These are phyloP conservation scores for Pseudogymnoascus pannorum DNA, from an alignment of 2,329 filamentous ascomycete species.

Conservation along the genomic window DNA sequence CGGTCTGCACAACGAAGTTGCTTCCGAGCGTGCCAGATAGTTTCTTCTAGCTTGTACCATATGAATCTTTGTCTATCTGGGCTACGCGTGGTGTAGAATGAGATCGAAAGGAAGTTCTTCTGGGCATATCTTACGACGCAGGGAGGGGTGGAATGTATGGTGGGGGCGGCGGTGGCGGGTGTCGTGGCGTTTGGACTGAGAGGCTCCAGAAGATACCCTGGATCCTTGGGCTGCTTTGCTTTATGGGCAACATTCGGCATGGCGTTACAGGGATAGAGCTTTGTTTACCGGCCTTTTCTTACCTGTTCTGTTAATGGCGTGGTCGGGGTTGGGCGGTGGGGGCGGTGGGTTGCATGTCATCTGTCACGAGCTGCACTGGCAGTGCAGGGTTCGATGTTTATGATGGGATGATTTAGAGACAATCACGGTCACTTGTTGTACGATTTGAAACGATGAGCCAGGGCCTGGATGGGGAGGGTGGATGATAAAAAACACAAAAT, in stretches of 20 bases:
- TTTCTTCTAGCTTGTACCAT: conserved; percentile 26
- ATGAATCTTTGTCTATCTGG: conserved; percentile 26
- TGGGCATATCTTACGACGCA: conserved; percentile 17
- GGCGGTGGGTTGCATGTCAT: conserved; percentile 13
- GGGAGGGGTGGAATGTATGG: conserved; percentile 22
- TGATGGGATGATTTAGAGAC: conserved; percentile 16
- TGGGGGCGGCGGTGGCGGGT: conserved; percentile 17
- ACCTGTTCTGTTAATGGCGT: conserved; percentile 9
- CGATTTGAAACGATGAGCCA: conserved; percentile 20
- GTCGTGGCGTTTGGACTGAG: background rate
- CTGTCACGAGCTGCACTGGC: background rate
- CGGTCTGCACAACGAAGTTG: conserved; percentile 23
- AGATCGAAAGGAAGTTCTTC: conserved; percentile 22
- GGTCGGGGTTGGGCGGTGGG: conserved; percentile 13
- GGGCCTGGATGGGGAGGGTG: conserved; percentile 21
- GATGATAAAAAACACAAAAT: conserved; percentile 14
- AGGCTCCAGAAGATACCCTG: conserved; percentile 9
- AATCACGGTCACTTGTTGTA: conserved; percentile 24
- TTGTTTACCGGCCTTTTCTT: background rate
- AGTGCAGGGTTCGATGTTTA: conserved; percentile 15
- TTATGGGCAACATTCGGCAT: conserved; percentile 19
- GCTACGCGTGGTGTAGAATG: conserved; percentile 21
- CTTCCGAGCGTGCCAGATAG: conserved; percentile 24
- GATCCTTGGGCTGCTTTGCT: conserved; percentile 23
- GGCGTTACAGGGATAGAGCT: conserved; percentile 12